phyloP scores from a whole-genome alignment of 2,329 filamentous ascomycete genomes.

The Xylariaceae sp. region DNA sequence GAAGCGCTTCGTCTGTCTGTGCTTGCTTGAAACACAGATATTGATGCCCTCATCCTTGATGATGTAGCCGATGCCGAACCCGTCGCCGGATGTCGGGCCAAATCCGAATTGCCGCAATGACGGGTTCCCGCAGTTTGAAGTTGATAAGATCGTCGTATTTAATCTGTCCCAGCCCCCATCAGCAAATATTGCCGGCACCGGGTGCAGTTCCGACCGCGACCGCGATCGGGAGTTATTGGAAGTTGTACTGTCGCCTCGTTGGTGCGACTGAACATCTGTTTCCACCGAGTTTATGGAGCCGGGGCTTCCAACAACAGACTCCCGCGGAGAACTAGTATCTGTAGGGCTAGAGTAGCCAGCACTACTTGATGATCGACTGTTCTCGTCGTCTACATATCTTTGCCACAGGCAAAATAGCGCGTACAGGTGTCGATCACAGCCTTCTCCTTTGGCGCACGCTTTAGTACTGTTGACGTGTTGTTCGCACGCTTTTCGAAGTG shows the following conservation, averaged over 20 bases:
- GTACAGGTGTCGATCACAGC: conserved; percentile 92
- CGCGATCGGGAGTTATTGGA: conserved; percentile 50
- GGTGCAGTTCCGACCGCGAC: conserved; percentile 46
- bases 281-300: conserved; percentile 57
- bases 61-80: conserved; percentile 98
- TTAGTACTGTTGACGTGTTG: conserved; percentile 81
- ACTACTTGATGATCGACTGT: conserved; percentile 59
- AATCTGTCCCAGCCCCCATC: conserved; percentile 93
- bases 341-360: conserved; percentile 69
- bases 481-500: conserved; percentile 81
- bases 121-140: conserved; percentile 98
- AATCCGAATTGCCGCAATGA: conserved; percentile 95
- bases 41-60: conserved; percentile 94
- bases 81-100: conserved; percentile 89
- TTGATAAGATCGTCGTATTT: conserved; percentile 92
- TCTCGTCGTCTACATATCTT: conserved; percentile 78
- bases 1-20: conserved; percentile 89
- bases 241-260: conserved; percentile 62
- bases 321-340: conserved; percentile 55
- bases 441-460: conserved; percentile 87
- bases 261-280: conserved; percentile 45
- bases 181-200: conserved; percentile 81
- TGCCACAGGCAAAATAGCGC: conserved; percentile 96
- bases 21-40: conserved; percentile 92
- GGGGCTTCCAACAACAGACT: conserved; percentile 59